Evolutionary conservation across 495 filamentous ascomycete species (phyloP).

Genomic region (Filosporella fistucella): DNA sequence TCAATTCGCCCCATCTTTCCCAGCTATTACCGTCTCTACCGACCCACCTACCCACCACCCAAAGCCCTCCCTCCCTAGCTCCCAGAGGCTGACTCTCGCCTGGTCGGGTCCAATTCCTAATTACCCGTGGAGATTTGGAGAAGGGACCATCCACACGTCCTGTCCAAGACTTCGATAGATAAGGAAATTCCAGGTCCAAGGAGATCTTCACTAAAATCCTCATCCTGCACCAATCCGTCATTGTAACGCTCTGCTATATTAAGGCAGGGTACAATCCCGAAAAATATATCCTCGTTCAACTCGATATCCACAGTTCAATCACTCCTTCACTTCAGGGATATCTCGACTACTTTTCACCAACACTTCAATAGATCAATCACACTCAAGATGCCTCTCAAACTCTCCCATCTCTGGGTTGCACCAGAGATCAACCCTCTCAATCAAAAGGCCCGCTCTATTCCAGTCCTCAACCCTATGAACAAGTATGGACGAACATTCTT

Average conservation of each 20-base stretch:
- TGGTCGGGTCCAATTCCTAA: too few relatives aligned
- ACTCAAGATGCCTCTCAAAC: slow-evolving; percentile 34
- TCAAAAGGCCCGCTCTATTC: slow-evolving; percentile 74
- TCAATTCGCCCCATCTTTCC: too few relatives aligned
- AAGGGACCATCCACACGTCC: too few relatives aligned
- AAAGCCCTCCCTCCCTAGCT: too few relatives aligned
- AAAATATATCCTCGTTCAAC: background rate
- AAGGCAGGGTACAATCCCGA: background rate
- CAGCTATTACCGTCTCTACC: too few relatives aligned
- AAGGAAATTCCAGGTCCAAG: slow-evolving; percentile 5
- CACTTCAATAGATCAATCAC: background rate
- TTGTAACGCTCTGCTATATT: too few relatives aligned
- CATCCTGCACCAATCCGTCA: too few relatives aligned
- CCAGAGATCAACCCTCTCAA: slow-evolving; percentile 70
- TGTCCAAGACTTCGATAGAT: slow-evolving; percentile 4
- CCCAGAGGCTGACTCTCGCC: too few relatives aligned
- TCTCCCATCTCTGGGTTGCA: slow-evolving; percentile 47
- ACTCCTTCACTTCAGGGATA: slow-evolving; percentile 2
- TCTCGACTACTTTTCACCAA: background rate
- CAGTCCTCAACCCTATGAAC: slow-evolving; percentile 72
- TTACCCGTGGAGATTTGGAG: too few relatives aligned
- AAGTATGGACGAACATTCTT: slow-evolving; percentile 85
- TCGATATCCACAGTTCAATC: slow-evolving; percentile 3
- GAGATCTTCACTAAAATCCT: too few relatives aligned
- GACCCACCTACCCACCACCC: too few relatives aligned